These are phyloP conservation scores for Lipomyces yamadae DNA, from an alignment of 805 yeast genomes.

Conservation along the genomic window DNA sequence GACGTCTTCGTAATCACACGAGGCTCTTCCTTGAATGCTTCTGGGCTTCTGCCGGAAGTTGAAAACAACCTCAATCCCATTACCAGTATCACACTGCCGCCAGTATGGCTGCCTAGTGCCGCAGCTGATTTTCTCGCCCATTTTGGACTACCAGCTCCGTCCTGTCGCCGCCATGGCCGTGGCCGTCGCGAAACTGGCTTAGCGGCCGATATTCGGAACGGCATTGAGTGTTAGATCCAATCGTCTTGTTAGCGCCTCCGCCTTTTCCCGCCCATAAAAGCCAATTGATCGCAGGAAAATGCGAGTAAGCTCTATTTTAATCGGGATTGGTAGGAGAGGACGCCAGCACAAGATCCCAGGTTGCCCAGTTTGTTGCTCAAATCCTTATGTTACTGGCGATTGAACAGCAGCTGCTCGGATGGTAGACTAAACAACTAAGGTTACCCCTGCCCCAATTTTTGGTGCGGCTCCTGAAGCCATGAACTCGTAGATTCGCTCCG, in stretches of 20 bases:
- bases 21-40: slow-evolving; percentile 1
- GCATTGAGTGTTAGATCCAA: neutral
- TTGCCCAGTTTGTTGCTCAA: too few relatives aligned
- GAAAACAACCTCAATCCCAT: neutral
- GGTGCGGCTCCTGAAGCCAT: neutral
- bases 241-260: neutral
- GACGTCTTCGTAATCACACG: neutral
- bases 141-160: neutral
- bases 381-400: too few relatives aligned
- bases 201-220: neutral
- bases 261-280: neutral
- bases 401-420: too few relatives aligned
- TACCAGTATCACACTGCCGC: neutral
- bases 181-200: neutral
- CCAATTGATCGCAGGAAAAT: neutral
- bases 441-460: neutral
- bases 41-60: neutral
- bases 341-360: too few relatives aligned
- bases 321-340: too few relatives aligned
- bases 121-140: neutral
- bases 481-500: too few relatives aligned
- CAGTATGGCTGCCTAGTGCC: neutral
- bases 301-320: neutral
- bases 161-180: neutral
- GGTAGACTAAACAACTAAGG: too few relatives aligned